A percentile compares a stretch with the other conserved stretches of the same genome.
Conservation (phyloP, 164 flowering plant species). For the Kingdonia uniflora region DNA sequence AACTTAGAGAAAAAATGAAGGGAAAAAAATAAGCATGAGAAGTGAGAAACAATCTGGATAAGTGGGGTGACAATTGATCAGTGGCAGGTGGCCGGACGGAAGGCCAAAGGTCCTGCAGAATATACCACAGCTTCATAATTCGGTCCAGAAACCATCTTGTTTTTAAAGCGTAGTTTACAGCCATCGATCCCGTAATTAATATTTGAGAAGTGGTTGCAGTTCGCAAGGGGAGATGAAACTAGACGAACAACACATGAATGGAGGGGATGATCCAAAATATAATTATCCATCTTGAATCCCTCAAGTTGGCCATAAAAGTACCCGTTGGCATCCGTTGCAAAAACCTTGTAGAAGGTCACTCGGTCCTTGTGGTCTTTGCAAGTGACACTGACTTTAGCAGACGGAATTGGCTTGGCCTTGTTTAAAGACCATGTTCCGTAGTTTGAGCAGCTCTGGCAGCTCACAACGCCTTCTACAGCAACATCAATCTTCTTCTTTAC, state of each 20-base stretch:
- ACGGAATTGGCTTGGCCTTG: slow-evolving; percentile 43
- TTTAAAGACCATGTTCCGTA: slow-evolving; percentile 46
- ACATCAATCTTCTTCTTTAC: slow-evolving; percentile 28
- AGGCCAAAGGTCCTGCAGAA: slow-evolving; percentile 72
- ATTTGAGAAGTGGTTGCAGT: slow-evolving; percentile 51
- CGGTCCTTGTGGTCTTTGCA: slow-evolving; percentile 56
- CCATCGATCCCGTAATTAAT: slow-evolving; percentile 62
- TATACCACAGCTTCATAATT: slow-evolving; percentile 57
- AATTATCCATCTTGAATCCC: slow-evolving; percentile 40
- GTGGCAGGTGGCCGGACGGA: slow-evolving; percentile 53
- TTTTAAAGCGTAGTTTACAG: slow-evolving; percentile 49
- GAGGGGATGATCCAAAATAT: slow-evolving; percentile 73
- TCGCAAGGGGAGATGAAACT: slow-evolving; percentile 52
- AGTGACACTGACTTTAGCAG: slow-evolving; percentile 51
- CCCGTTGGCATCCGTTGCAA: slow-evolving; percentile 34
- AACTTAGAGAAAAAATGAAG: too few relatives aligned
- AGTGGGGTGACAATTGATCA: too few relatives aligned
- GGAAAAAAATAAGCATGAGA: too few relatives aligned
- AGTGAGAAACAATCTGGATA: too few relatives aligned
- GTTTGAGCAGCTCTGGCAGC: slow-evolving; percentile 67
- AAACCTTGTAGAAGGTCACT: slow-evolving; percentile 53
- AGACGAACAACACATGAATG: slow-evolving; percentile 61
- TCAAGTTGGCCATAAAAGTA: slow-evolving; percentile 64
- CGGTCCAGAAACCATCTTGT: slow-evolving; percentile 28
- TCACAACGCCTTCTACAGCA: slow-evolving; percentile 74